A percentile compares a stretch with the other conserved stretches of the same genome.
Conservation (phyloP, 208 protist species). For the Plasmodiophora brassicae region DNA sequence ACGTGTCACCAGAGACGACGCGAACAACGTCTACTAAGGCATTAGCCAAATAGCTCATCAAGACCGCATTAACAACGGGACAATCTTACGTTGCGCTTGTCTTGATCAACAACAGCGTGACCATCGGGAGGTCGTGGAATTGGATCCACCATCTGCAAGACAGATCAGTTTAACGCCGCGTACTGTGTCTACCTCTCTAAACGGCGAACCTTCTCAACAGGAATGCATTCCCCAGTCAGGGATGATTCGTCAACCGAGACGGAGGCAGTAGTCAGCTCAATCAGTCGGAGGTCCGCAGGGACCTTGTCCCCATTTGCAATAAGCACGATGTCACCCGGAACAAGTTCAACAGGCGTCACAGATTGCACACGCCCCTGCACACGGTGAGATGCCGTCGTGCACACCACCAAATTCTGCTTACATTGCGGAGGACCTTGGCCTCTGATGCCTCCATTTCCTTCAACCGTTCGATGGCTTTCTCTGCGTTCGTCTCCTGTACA, state of each 20-base stretch:
- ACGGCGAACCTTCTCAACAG: conserved; percentile 57
- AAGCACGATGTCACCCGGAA: conserved; percentile 87
- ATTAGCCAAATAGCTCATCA: conserved; percentile 7
- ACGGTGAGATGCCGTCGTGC: no score
- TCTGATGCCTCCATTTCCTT: conserved; percentile 55
- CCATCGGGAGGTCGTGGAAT: neutral
- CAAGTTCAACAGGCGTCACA: conserved; percentile 72
- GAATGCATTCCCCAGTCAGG: conserved; percentile 81
- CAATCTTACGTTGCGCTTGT: conserved; percentile 48
- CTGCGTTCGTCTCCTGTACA: conserved; percentile 80
- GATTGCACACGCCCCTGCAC: conserved; percentile 36
- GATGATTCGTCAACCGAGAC: conserved; percentile 66
- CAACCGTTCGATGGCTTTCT: conserved; percentile 71
- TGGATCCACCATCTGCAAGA: neutral
- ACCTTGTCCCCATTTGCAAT: conserved; percentile 84
- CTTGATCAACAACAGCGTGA: conserved; percentile 44
- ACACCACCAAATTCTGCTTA: neutral
- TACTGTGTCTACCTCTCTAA: neutral
- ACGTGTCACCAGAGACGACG: conserved; percentile 80
- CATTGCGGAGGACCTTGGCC: conserved; percentile 63
- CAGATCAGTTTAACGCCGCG: neutral
- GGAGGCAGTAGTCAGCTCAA: conserved; percentile 66
- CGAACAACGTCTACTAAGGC: conserved; percentile 73
- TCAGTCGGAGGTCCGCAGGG: conserved; percentile 84
- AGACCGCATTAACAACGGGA: conserved; percentile 13